Base-by-base conservation (phyloP, 2,329 filamentous ascomycete species). In the Aaosphaeria pasadenensis region DNA sequence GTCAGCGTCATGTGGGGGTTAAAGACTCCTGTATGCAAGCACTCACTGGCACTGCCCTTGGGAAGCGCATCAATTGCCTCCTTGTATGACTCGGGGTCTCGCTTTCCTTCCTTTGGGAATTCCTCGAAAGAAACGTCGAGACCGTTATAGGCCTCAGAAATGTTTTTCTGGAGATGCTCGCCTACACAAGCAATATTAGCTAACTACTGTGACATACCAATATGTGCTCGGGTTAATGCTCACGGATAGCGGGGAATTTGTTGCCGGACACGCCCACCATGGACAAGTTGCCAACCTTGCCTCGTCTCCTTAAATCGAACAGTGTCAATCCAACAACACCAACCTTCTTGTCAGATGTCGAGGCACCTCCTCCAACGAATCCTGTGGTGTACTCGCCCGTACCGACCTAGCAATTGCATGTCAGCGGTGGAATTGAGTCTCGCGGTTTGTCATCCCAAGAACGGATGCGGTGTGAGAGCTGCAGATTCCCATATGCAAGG, bases 351-450 rank as follows among this genome's bases (percentile, higher is more conserved):
- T 96, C 92, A 43, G 90, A 95, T 7, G 82, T 86, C 4, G 90
- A 95, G 44, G 85, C 87, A 50, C 86, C 87, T 51, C 85, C 86
- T 49, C 89, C 90, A 48, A 96, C 91, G 60, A 94, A 96, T 49
- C 91, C 91, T 39, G 92, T 96, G 62, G 92, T 96, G 79, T 96
- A 96, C 80, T 96, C 91, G 64, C 91, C 92, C 7, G 91, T 96
- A 56, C 91, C 91, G 50, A 96, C 83, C 87, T 71, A 44, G 33
- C 11, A 11, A 32, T 86, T 51, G 43, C 24, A 24, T 24, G 30
- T 60, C 43, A 58, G 43, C 36, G 29, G 31, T 31, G 36, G 28
- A 24, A 24, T 24, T 24, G 2, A 24, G 17, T 24, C 17, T 24
- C 17, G 17, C 17, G 17, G 17, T 24, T 24, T 24, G 17, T 24